Evolutionary conservation across 805 yeast species (phyloP), one percentile per base, ranked within the genome.

Genomic region (Teunomyces aglyptinius): DNA sequence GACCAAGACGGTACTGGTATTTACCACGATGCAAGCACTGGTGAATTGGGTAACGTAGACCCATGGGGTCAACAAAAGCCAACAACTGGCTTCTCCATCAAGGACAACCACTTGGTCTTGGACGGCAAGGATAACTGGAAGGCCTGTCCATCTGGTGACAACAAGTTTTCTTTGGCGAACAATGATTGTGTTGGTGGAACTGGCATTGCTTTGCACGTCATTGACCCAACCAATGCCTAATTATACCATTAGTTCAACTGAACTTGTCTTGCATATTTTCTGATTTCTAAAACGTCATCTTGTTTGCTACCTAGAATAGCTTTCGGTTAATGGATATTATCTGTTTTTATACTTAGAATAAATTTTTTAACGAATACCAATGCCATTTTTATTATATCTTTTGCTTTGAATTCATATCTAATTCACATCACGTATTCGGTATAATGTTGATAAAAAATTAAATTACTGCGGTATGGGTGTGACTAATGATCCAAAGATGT

Each of bases 1-100:
- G 71, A 67, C 53, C 67, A 59, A 47, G 61, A 59, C 45, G 65
- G 65, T n/a, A 50, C 53, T 41, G 68, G 65, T 13, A 50, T 67
- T 42, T 57, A 56, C 47, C 55, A 61, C 52, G 63, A 65, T 53
- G 49, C 57, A 13, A 44, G 39, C 42, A 60, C 67, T 19, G 71
- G 71, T 13, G 70, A 65, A 43, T 53, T 67, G 40, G 70, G 71
- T 22, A 51, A 55, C 22, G 66, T 64, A 40, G 64, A 59, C 34
- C 68, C 70, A 15, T 60, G 56, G 49, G 68, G 68, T 35, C 49
- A 61, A 27, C 55, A 59, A 49, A 59, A 58, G 18, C 65, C 74
- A 39, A 59, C 74, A 24, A 49, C 65, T 15, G 71, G 75, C 3
- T 78, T 73, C 56, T 53, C 74, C 18, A 63, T 77, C 52, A 24